Evolutionary conservation across 768 basidiomycete species (phyloP).

Genomic region (Lepiota venenata): DNA sequence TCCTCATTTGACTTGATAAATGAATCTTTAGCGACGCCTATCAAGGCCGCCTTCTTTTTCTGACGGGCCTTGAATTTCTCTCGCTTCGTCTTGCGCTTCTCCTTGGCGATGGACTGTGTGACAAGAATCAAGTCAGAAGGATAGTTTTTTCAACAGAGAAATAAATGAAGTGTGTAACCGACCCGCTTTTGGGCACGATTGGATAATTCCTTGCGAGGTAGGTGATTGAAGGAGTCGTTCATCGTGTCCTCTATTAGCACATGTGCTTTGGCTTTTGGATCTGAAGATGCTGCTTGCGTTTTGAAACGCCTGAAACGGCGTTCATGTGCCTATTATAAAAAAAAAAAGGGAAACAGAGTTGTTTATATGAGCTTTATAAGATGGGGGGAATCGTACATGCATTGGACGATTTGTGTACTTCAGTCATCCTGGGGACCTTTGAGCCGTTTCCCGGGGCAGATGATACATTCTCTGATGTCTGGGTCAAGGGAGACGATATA

Average conservation of each 20-base stretch:
- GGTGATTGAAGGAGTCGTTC: slow-evolving; percentile 22
- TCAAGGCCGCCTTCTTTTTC: slow-evolving; percentile 26
- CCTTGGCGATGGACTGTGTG: slow-evolving; percentile 44
- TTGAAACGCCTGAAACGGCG: slow-evolving; percentile 55
- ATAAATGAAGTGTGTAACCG: no score
- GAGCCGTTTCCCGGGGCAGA: slow-evolving; percentile 73
- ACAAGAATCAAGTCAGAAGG: neutral
- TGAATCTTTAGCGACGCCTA: neutral
- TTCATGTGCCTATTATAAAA: slow-evolving; percentile 52
- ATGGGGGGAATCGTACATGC: slow-evolving; percentile 43
- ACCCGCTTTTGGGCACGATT: slow-evolving; percentile 67
- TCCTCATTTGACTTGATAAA: slow-evolving; percentile 1
- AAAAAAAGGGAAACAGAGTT: slow-evolving; percentile 1
- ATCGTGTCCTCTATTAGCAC: slow-evolving; percentile 31
- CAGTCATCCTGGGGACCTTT: slow-evolving; percentile 55
- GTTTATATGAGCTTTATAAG: slow-evolving; percentile 8
- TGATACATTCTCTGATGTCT: slow-evolving; percentile 53
- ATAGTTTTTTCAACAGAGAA: neutral
- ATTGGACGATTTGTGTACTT: slow-evolving; percentile 57
- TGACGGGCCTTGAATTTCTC: slow-evolving; percentile 44
- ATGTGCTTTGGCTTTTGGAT: slow-evolving; percentile 46
- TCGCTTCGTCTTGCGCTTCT: slow-evolving; percentile 42
- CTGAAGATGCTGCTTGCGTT: slow-evolving; percentile 32
- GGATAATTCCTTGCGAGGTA: slow-evolving; percentile 33
- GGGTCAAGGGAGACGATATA: slow-evolving; percentile 56